Evolutionary conservation across 176 grass and related monocot species (phyloP).

Genomic region (Oryza brachyantha): DNA sequence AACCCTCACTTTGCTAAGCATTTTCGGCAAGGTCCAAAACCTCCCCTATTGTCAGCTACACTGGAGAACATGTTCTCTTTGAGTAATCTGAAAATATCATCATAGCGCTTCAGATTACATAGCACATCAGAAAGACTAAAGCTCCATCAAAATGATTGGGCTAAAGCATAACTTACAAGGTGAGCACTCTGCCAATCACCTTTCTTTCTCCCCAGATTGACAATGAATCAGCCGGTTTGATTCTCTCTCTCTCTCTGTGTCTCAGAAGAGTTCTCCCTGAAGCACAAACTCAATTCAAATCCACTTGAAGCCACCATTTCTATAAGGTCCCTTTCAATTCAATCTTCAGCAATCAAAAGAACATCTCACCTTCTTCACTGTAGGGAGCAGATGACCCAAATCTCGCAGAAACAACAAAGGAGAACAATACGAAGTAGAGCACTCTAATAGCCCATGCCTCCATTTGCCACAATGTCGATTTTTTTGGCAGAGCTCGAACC

Average conservation of each 20-base stretch:
- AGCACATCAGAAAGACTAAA: background rate
- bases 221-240: conserved; percentile 28
- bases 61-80: conserved; percentile 38
- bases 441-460: conserved; percentile 2
- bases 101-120: background rate
- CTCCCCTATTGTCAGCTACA: conserved; percentile 1
- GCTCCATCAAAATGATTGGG: background rate
- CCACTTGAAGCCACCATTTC: background rate
- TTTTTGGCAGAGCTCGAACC: background rate
- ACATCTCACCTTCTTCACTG: conserved; percentile 31
- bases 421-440: conserved; percentile 5
- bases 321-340: background rate
- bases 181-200: conserved; percentile 20
- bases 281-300: background rate
- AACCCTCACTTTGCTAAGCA: conserved; percentile 28
- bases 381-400: conserved; percentile 29
- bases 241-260: conserved; percentile 23
- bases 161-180: conserved; percentile 48
- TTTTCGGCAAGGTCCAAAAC: conserved; percentile 23
- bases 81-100: conserved; percentile 35
- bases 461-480: conserved; percentile 32
- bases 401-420: conserved; percentile 9
- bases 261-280: conserved; percentile 34
- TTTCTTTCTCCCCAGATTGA: conserved; percentile 38
- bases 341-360: background rate